A percentile compares a stretch with the other conserved stretches of the same genome.
Conservation (phyloP, 768 basidiomycete species). For the Pleurotus tuber-regium region DNA sequence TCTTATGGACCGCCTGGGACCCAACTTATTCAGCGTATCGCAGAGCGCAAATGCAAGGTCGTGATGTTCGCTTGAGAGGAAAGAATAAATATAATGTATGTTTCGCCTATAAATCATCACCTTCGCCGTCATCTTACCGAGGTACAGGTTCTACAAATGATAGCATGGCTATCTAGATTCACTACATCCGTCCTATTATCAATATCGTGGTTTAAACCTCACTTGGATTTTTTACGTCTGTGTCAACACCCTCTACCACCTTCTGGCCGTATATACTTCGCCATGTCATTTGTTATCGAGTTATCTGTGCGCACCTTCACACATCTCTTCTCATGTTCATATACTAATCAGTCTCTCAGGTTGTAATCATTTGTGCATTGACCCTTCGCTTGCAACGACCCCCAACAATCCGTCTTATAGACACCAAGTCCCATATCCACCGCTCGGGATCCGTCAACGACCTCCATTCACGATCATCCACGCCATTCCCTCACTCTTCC, state of each 20-base stretch:
- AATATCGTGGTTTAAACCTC: constrained; percentile 37
- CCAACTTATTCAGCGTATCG: constrained; percentile 68
- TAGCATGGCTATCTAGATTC: constrained; percentile 57
- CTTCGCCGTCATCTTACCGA: neutral
- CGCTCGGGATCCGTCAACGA: constrained; percentile 41
- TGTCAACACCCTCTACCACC: constrained; percentile 32
- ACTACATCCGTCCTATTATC: constrained; percentile 45
- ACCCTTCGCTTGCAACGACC: constrained; percentile 65
- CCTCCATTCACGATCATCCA: constrained; percentile 16
- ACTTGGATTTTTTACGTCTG: constrained; percentile 36
- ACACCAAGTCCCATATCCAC: constrained; percentile 45
- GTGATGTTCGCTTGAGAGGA: constrained; percentile 65
- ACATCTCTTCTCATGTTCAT: neutral
- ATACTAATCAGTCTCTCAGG: constrained; percentile 32
- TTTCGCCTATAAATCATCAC: constrained; percentile 7
- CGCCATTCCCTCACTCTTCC: neutral
- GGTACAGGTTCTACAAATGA: constrained; percentile 54
- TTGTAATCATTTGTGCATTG: constrained; percentile 46
- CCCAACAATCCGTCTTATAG: constrained; percentile 67
- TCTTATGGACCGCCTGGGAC: constrained; percentile 85
- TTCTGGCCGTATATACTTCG: constrained; percentile 44
- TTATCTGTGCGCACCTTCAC: constrained; percentile 43
- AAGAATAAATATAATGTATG: constrained; percentile 63
- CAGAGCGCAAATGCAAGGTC: constrained; percentile 65
- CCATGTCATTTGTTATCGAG: constrained; percentile 46